Base-by-base conservation (phyloP, 2,329 filamentous ascomycete species). In the Nothophaeocryptopus gaeumannii region DNA sequence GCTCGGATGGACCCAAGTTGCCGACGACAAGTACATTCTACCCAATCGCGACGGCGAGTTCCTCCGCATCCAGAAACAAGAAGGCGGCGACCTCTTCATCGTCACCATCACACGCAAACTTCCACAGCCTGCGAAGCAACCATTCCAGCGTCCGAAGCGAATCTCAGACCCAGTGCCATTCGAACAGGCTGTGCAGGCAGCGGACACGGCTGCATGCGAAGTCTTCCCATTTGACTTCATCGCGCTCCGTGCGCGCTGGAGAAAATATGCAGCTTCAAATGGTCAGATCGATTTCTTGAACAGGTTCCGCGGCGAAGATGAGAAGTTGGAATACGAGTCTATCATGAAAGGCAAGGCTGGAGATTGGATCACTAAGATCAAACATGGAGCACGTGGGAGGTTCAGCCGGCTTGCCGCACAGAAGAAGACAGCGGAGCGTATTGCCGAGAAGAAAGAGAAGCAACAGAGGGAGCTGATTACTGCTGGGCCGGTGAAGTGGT, bases 311-410 rank as follows among this genome's bases (percentile, higher is more conserved):
- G 70, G 70, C 1, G 71, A 78, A 45, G 70, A 75, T n/a, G 72
- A 83, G 26, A 72, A 78, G 45, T 64, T 90, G 43, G 77, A 72
- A 1, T 59, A 70, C 0, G 70, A 72, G 0, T 78, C 83, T 26
- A 62, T 95, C 50, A 90, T 80, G 11, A 93, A 91, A 64, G 92
- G 92, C 7, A 83, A 82, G 65, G 91, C 90, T 4, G 79, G 79
- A 4, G 91, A 96, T 66, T 91, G 95, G 86, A 95, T 97, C 57
- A 95, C 89, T 7, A 95, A 95, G 69, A 66, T 96, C 54, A 92
- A 86, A 67, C 87, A 93, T 65, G 92, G 92, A 0, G 89, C 88
- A 1, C 76, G 81, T 75, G 68, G 87, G 71, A 55, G 81, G 72
- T 72, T 89, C 79, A 59, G 58, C 10, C 56, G 57, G 39, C 56